Evolutionary conservation across 176 grass and related monocot genomes (phyloP).

Genomic region (Rhynchospora breviuscula): DNA sequence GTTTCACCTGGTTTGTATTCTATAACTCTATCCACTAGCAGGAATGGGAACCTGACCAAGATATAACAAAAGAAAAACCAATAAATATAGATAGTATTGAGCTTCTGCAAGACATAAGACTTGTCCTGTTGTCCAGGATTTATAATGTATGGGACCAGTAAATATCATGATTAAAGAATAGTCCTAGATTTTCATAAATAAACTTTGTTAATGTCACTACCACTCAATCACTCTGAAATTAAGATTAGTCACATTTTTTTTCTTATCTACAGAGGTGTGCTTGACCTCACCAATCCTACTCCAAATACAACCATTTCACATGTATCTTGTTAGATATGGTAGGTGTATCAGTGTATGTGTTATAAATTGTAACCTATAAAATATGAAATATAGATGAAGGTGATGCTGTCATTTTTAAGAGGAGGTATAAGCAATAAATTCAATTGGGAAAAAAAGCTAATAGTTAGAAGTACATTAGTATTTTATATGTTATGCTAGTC

Average conservation of each 20-base stretch:
- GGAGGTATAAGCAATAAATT: too few species aligned
- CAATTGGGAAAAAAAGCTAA: background rate
- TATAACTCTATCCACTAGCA: conserved; percentile 85
- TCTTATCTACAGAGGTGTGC: background rate
- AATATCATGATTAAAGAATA: background rate
- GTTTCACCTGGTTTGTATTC: conserved; percentile 60
- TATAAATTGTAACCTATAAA: background rate
- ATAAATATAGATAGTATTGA: background rate
- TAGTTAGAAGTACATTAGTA: too few species aligned
- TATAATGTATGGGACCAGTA: background rate
- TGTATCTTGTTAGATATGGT: background rate
- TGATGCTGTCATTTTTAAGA: background rate
- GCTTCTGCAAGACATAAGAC: background rate
- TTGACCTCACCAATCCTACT: background rate
- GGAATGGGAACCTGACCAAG: conserved; percentile 52
- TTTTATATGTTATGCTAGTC: background rate
- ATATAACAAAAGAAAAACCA: background rate
- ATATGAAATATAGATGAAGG: background rate
- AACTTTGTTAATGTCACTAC: background rate
- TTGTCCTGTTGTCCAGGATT: background rate
- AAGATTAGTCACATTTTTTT: background rate
- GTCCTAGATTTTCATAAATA: background rate
- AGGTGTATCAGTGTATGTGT: background rate
- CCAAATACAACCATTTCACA: background rate
- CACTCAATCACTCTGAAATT: background rate